Base-by-base conservation (phyloP, 192 early-diverging fungal genomes). In the Pilobolus umbonatus region DNA sequence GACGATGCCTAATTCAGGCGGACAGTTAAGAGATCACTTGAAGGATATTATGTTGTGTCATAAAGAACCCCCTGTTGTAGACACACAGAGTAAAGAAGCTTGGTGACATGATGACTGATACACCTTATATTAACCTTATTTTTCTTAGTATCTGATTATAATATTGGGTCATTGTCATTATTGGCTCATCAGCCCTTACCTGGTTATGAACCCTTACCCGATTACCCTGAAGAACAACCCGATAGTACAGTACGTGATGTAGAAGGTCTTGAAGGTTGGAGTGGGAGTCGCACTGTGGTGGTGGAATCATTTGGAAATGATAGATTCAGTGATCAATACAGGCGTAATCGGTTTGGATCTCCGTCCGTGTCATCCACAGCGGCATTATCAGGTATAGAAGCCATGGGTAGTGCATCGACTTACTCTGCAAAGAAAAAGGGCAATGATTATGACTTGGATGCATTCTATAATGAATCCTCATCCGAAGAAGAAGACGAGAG, bases 121-220 rank as follows among this genome's bases (percentile, higher is more conserved):
- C 58, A 45, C 57, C 42, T 60, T 44, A 17, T 74, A 34, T 40
- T 53, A 46, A 7, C 3, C 15, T 39, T 17, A 19, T 57, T 9
- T 55, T 32, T 24, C 21, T 19, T 24, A 6, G 39, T 14, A 5
- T 60, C 74, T 14, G 65, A 78, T 9, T 86, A 77, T 64, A 86
- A 75, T 34, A 65, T 89, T 34, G 85, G 81, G 14, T 86, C 85
- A 32, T 68, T 90, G 61, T 82, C 89, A 7, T 74, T 86, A 51
- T 65, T 86, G 1, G 55, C 86, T 30, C 78, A 77, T 39, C 80
- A 78, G 5, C 43, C 65, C 6, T 60, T 87, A 39, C 64, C 72
- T 11, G 89, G 88, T 15, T 96, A 96, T 66, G 77, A 83, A 44
- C 71, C 85, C 10, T 72, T 98, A 50, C 86, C 92, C 5, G 85